phyloP scores from a whole-genome alignment of 352 stramenopile genomes.

The Phytophthora parvispora region DNA sequence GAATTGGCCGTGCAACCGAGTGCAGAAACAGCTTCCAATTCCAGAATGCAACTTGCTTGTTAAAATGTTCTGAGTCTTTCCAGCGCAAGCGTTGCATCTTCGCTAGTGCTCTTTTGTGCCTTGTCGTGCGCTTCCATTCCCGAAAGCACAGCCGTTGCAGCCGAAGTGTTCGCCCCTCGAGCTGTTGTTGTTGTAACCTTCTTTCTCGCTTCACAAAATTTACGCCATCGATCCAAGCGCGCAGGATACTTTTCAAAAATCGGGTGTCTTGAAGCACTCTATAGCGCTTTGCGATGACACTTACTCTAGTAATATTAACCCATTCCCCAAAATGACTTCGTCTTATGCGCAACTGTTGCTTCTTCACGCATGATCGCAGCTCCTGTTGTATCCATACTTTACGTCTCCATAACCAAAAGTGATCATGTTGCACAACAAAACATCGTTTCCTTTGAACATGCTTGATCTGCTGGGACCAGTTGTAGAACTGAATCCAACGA shows the following conservation, averaged over 20 bases:
- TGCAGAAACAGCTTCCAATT: conserved; percentile 66
- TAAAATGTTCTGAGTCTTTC: conserved; percentile 19
- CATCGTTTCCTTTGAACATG: conserved; percentile 54
- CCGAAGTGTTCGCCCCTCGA: conserved; percentile 12
- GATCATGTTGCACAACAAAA: conserved; percentile 68
- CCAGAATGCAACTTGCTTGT: conserved; percentile 44
- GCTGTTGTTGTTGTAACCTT: conserved; percentile 15
- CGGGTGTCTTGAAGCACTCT: conserved; percentile 33
- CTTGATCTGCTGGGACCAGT: conserved; percentile 56
- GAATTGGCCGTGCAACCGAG: conserved; percentile 40
- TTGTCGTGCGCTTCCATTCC: conserved; percentile 35
- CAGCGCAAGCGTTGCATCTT: conserved; percentile 31
- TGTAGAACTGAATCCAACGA: conserved; percentile 66
- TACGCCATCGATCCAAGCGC: conserved; percentile 46
- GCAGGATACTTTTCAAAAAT: conserved; percentile 36
- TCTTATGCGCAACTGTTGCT: conserved; percentile 28
- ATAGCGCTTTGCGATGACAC: conserved; percentile 56
- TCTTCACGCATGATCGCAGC: conserved; percentile 33
- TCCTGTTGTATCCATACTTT: conserved; percentile 65
- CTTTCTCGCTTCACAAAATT: conserved; percentile 17
- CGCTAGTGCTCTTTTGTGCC: conserved; percentile 28
- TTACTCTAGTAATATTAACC: conserved; percentile 64
- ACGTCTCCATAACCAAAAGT: conserved; percentile 72
- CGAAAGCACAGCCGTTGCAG: conserved; percentile 28
- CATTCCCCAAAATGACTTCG: conserved; percentile 59